phyloP scores from a whole-genome alignment of 2,329 filamentous ascomycete species.

The Sordariomycetes sp. region DNA sequence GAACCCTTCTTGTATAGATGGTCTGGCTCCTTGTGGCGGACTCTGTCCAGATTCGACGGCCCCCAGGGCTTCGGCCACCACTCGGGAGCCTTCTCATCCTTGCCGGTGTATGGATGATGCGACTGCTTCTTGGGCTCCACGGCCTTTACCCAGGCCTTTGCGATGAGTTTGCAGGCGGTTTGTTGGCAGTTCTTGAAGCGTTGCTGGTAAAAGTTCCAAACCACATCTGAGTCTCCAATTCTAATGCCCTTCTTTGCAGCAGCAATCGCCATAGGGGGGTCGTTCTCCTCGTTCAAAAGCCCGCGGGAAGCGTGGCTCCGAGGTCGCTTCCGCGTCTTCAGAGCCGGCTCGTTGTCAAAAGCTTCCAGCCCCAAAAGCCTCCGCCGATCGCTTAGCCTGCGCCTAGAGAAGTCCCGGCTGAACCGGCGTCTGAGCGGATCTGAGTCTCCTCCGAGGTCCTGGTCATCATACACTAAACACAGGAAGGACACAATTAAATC shows the following conservation, averaged over 20 bases:
- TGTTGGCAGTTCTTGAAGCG: conserved; percentile 57
- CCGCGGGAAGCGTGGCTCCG: conserved; percentile 18
- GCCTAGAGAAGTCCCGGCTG: neutral
- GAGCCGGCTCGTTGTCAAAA: conserved; percentile 5
- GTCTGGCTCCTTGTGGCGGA: conserved; percentile 61
- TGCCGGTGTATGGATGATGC: conserved; percentile 58
- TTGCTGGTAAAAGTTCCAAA: conserved; percentile 47
- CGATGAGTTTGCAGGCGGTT: conserved; percentile 56
- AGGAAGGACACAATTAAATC: neutral
- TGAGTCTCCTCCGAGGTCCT: neutral
- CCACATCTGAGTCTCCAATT: conserved; percentile 37
- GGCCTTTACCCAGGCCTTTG: conserved; percentile 63
- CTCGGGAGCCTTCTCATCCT: conserved; percentile 45
- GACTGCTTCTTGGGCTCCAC: conserved; percentile 69
- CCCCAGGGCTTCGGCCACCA: conserved; percentile 54
- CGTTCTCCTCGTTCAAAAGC: conserved; percentile 23
- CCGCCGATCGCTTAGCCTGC: neutral
- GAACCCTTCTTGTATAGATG: conserved; percentile 56
- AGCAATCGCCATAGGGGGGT: conserved; percentile 20
- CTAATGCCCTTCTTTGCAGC: conserved; percentile 29
- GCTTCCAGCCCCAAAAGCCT: neutral
- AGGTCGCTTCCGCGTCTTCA: conserved; percentile 22
- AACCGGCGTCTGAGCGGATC: neutral
- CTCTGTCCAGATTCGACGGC: conserved; percentile 33
- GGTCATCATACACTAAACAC: neutral